Conservation (phyloP, 768 basidiomycete genomes). For the Lactarius sanguifluus region DNA sequence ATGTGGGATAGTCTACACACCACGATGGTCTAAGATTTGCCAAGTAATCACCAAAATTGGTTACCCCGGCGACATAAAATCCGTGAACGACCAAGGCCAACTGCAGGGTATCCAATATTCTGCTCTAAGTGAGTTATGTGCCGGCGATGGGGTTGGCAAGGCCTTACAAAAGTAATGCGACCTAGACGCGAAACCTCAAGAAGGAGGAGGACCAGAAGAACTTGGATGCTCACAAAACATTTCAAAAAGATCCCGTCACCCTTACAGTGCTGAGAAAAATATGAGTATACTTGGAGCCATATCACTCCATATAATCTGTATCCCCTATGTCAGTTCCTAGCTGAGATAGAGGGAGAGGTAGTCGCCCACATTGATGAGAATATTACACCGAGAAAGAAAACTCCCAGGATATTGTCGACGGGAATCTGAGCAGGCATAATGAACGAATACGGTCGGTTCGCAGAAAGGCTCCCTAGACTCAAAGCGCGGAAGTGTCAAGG, state of each 20-base stretch:
- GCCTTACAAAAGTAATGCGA: conserved; percentile 11
- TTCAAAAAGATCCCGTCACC: conserved; percentile 8
- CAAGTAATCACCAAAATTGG: conserved; percentile 11
- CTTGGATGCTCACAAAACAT: conserved; percentile 1
- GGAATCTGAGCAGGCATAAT: conserved; percentile 6
- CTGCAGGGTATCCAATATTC: conserved; percentile 9
- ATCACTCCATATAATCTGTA: conserved; percentile 10
- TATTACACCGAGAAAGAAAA: conserved; percentile 1
- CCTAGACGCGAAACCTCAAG: neutral
- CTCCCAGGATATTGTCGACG: neutral
- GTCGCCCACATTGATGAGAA: conserved; percentile 8
- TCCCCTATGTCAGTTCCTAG: neutral
- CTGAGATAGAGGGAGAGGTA: neutral
- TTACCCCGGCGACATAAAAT: conserved; percentile 8
- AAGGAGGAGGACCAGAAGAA: neutral
- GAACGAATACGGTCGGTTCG: neutral
- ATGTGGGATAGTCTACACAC: neutral
- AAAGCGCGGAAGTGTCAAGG: neutral
- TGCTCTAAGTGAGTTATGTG: neutral
- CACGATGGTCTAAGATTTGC: conserved; percentile 1
- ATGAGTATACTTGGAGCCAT: conserved; percentile 6
- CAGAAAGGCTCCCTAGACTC: neutral
- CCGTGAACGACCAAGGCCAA: neutral
- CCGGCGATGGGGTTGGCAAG: neutral
- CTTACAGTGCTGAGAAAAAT: conserved; percentile 4